Evolutionary conservation across 176 grass and related monocot species (phyloP), one percentile per base, ranked within the genome.

Genomic region (Chloris gayana): DNA sequence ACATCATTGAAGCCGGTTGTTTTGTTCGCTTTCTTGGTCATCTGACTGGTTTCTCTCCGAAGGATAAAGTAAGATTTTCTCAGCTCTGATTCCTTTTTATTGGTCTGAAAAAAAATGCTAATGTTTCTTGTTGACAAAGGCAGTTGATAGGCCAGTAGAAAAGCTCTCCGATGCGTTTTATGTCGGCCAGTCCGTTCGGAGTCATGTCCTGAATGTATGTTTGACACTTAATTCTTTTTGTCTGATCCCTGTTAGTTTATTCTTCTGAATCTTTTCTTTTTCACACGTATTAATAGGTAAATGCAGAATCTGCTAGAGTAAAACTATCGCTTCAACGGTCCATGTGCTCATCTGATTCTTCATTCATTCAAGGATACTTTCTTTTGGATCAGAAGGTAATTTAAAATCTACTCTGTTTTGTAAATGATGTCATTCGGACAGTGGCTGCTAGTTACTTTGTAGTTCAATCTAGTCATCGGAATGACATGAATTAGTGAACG

Each of bases 11-110:
- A 91, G 74, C 77, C 81, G 95, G 95, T 44, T 98, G 92, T 86
- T 98, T 98, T 74, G 88, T 98, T 90, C 90, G 92, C 61, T 98
- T 98, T 89, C 86, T 95, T 82, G 92, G 95, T 62, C 88, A 87
- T 83, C 76, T 98, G 75, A 98, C 88, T 87, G 95, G 95, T 76
- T 98, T 98, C 79, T 91, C 85, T 42, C 95, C 90, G 38, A 98
- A 95, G 86, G 85, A 92, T 83, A 93, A 92, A 94, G 95, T 98
- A 93, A 70, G 81, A 53, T 49, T 79, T 82, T 70, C 41, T 73
- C 54, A 32, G 34, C 46, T 84, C 77, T 67, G 15, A 0, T 78
- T 72, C 41, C 22, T 13, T 79, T 77, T 41, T 56, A 10, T 67
- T 82, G 10, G 15, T 84, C 42, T 79, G 21, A 77, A 80, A 80